These are phyloP conservation scores for Stachybotrys chartarum DNA, from an alignment of 2,329 filamentous ascomycete species.

Conservation along the genomic window DNA sequence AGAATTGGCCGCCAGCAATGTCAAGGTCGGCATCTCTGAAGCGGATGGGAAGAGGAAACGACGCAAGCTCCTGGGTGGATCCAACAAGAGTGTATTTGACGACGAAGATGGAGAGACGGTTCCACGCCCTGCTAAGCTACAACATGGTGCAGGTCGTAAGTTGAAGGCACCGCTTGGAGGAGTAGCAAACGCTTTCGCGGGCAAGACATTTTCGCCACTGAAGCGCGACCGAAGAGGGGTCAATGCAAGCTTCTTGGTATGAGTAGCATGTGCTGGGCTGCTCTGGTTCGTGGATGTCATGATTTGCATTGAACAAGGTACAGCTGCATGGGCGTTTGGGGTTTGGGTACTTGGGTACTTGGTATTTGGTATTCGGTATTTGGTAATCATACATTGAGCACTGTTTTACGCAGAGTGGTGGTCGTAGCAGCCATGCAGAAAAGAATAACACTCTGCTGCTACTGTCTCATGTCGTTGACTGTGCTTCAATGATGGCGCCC, in stretches of 20 bases:
- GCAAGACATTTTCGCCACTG: slow-evolving; percentile 59
- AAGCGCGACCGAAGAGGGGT: slow-evolving; percentile 62
- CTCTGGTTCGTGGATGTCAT: too few relatives aligned
- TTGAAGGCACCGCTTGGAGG: slow-evolving; percentile 30
- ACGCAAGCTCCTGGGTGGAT: slow-evolving; percentile 60
- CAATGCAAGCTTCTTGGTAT: slow-evolving; percentile 53
- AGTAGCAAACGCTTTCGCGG: slow-evolving; percentile 40
- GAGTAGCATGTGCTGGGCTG: slow-evolving; percentile 1
- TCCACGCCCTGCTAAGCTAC: slow-evolving; percentile 23
- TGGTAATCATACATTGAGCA: too few relatives aligned
- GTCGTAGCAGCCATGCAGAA: too few relatives aligned
- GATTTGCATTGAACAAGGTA: too few relatives aligned
- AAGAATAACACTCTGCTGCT: too few relatives aligned
- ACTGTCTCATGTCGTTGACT: too few relatives aligned
- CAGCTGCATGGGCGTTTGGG: too few relatives aligned
- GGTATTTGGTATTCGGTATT: too few relatives aligned
- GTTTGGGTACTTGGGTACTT: too few relatives aligned
- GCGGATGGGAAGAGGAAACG: slow-evolving; percentile 56
- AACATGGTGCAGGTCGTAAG: slow-evolving; percentile 17
- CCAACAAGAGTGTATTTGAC: slow-evolving; percentile 62
- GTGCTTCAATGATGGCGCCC: too few relatives aligned
- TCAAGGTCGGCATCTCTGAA: slow-evolving; percentile 14
- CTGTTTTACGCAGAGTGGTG: too few relatives aligned
- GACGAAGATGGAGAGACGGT: slow-evolving; percentile 50
- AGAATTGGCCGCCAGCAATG: slow-evolving; percentile 5